Evolutionary conservation across 106 monocot genomes (phyloP).

Genomic region (Allium sativum): DNA sequence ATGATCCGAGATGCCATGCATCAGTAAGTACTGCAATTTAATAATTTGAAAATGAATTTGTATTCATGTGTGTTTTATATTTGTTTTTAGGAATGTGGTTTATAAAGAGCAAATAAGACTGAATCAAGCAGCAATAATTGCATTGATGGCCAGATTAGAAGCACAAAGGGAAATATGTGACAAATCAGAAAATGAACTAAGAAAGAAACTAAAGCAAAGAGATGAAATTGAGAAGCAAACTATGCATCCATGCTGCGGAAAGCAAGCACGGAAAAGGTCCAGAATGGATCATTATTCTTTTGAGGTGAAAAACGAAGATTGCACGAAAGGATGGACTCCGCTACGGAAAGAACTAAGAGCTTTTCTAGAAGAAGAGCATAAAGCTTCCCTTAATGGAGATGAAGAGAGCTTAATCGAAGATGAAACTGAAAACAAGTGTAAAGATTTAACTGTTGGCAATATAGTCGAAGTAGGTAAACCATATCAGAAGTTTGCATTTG

Average conservation of each 20-base stretch:
- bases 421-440: constrained; percentile 4
- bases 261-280: constrained; percentile 49
- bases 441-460: not conserved
- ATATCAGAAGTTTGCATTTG: not conserved
- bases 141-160: constrained; percentile 79
- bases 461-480: not conserved
- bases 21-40: constrained; percentile 42
- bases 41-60: not conserved
- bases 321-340: constrained; percentile 15
- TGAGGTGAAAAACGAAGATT: constrained; percentile 15
- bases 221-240: constrained; percentile 63
- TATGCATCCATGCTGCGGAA: constrained; percentile 6
- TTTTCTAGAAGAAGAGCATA: constrained; percentile 74
- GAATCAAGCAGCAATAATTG: constrained; percentile 57
- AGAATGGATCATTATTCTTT: constrained; percentile 22
- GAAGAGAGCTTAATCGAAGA: not conserved
- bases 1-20: constrained; percentile 95
- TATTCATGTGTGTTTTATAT: not conserved
- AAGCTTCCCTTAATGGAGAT: constrained; percentile 23
- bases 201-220: constrained; percentile 45
- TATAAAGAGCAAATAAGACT: constrained; percentile 78
- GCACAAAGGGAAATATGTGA: constrained; percentile 67
- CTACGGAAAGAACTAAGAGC: constrained; percentile 59
- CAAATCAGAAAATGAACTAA: constrained; percentile 57
- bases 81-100: constrained; percentile 39